Percentiles rank a stretch among this genome's conserved stretches.
Evolutionary conservation across 2,329 filamentous ascomycete species (phyloP).

Genomic region (Pleomassaria siparia): DNA sequence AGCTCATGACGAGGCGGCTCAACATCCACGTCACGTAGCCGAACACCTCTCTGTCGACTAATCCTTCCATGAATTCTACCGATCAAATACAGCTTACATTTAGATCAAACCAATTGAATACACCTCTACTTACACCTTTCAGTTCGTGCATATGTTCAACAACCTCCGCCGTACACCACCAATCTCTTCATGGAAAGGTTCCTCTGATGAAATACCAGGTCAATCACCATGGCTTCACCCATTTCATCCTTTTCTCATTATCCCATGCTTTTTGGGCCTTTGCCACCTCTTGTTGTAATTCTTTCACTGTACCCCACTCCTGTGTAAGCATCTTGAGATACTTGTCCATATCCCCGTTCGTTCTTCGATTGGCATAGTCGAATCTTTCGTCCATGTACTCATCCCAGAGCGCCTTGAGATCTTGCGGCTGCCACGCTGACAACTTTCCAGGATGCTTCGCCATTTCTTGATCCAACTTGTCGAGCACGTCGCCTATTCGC

Average conservation of each 20-base stretch:
- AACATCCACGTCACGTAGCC: no score
- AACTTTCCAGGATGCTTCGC: not conserved
- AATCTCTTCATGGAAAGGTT: not conserved
- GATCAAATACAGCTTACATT: no score
- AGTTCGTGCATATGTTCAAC: no score
- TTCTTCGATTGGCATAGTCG: not conserved
- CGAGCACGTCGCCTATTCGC: not conserved
- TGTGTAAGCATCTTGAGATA: not conserved
- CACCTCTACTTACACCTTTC: no score
- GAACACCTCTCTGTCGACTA: no score
- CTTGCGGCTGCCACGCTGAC: not conserved
- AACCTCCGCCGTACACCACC: not conserved
- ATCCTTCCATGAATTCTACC: no score
- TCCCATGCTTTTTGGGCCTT: not conserved
- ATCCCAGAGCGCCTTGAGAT: not conserved
- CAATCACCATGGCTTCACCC: not conserved
- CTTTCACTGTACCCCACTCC: not conserved
- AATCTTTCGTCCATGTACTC: not conserved
- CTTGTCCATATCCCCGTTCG: not conserved
- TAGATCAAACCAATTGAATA: no score
- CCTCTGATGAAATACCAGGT: no score
- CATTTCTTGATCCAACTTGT: not conserved
- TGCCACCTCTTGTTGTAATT: not conserved
- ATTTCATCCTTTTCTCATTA: not conserved
- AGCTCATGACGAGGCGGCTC: no score